These are phyloP conservation scores for Phragmites australis DNA, from an alignment of 176 grass and related monocot species.

Conservation along the genomic window DNA sequence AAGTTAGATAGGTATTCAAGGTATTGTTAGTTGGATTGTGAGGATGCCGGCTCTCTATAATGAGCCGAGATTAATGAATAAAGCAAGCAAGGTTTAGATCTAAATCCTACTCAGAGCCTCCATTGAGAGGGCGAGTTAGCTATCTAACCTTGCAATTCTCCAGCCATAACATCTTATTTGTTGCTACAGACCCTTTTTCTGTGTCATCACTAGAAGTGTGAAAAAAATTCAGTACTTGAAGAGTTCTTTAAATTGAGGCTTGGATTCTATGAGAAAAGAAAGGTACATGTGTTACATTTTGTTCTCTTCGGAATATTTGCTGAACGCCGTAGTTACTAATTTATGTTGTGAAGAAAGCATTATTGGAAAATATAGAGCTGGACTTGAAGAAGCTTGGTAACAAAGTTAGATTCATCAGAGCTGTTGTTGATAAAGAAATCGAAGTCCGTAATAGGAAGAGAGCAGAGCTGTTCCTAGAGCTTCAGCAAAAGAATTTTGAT, in stretches of 20 bases:
- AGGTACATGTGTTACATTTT: conserved; percentile 38
- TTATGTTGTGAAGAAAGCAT: conserved; percentile 42
- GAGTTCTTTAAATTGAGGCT: conserved; percentile 65
- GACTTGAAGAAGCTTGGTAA: conserved; percentile 58
- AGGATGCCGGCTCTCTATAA: no score
- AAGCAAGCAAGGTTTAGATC: no score
- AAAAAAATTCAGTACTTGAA: conserved; percentile 58
- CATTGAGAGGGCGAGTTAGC: no score
- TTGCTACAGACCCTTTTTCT: not conserved
- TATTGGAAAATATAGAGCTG: conserved; percentile 57
- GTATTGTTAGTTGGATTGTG: no score
- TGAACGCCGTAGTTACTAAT: not conserved
- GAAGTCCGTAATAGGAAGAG: conserved; percentile 75
- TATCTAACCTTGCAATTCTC: no score
- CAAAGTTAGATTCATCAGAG: conserved; percentile 66
- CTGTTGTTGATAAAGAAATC: conserved; percentile 53
- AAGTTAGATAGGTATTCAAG: no score
- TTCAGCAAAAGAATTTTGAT: conserved; percentile 50
- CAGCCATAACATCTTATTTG: not conserved
- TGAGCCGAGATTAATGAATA: no score
- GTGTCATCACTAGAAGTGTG: conserved; percentile 18
- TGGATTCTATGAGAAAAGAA: conserved; percentile 62
- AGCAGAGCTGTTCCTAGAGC: conserved; percentile 61
- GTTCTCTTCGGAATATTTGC: not conserved
- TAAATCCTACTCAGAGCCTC: no score